Base-by-base conservation (phyloP, 345 rosid genomes). In the Pistacia integerrima region DNA sequence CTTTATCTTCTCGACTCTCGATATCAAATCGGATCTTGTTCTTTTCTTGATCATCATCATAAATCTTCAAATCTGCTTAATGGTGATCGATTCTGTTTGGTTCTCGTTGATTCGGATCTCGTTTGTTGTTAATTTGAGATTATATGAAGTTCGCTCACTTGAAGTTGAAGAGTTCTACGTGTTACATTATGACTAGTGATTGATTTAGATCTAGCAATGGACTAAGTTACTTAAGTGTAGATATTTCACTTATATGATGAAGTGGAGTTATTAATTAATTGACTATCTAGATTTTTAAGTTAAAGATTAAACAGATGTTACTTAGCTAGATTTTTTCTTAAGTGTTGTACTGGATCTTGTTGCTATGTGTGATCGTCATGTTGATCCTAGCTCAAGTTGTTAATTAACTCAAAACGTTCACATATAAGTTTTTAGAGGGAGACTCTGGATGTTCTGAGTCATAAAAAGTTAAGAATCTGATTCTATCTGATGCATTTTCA, bases 51-150 rank as follows among this genome's bases (percentile, higher is more conserved):
- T 62, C 18, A 52, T 41, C 46, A 7, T 41, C 11, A 58, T 30
- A 20, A 22, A 41, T 55, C 52, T 63, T 54, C 1, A 16, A 61
- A 41, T 57, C 20, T 25, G 77, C 44, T 16, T 16, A 13, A 9
- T 4, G 17, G 9, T 46, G 33, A 17, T 46, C 8, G 71, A 11
- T 67, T 49, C 30, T 46, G 11, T 67, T 35, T 6, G 8, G 46
- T 41, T 41, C 46, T 36, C 6, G 48, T 28, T 72, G 74, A 60
- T 62, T 68, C 66, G 6, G 80, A 75, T 70, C 82, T 75, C n/a
- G 4, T 59, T 57, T 28, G n/a, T 28, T 38, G 5, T 38, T 41
- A 7, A 41, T 41, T 5, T 41, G 9, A 41, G 8, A 41, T 41
- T 41, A 8, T 41, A 1, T 41, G 46, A 41, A 41, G 46, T 41